A percentile compares a stretch with the other conserved stretches of the same genome.
Evolutionary conservation across 1,284 basidiomycete genomes (phyloP).

Genomic region (Melampsora larici-populina): DNA sequence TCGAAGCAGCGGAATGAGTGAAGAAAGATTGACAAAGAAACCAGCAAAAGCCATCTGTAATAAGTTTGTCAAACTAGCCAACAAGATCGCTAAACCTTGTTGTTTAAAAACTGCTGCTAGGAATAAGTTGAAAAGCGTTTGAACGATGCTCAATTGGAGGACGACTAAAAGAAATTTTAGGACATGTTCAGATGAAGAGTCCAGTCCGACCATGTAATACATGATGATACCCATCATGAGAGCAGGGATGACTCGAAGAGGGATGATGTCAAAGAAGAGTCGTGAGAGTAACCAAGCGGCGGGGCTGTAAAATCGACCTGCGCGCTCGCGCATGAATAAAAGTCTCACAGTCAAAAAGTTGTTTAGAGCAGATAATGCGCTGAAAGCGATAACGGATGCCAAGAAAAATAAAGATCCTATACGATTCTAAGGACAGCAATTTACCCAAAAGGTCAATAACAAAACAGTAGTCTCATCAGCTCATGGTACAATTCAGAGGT

Average conservation of each 20-base stretch:
- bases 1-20: constrained; percentile 75
- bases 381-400: constrained; percentile 64
- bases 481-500: not conserved
- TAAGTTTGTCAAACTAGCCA: constrained; percentile 73
- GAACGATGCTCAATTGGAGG: constrained; percentile 70
- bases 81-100: constrained; percentile 78
- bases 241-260: constrained; percentile 75
- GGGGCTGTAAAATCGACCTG: constrained; percentile 61
- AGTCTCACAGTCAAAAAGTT: constrained; percentile 75
- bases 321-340: constrained; percentile 79
- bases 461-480: constrained; percentile 82
- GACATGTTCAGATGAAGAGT: constrained; percentile 65
- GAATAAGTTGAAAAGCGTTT: constrained; percentile 84
- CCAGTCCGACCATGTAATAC: constrained; percentile 90
- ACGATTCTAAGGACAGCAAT: constrained; percentile 21
- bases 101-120: constrained; percentile 74
- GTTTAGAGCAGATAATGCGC: constrained; percentile 77
- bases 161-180: constrained; percentile 79
- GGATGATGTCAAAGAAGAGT: constrained; percentile 77
- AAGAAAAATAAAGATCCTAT: constrained; percentile 42
- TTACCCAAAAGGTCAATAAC: constrained; percentile 63
- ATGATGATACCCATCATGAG: constrained; percentile 71
- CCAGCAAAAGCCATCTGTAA: constrained; percentile 64
- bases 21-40: constrained; percentile 70
- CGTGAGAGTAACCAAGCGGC: constrained; percentile 80